Percentiles rank a stretch among this genome's conserved stretches.
These are phyloP conservation scores for Erythrophleum fordii DNA, from an alignment of 306 rosid genomes.

Conservation along the genomic window DNA sequence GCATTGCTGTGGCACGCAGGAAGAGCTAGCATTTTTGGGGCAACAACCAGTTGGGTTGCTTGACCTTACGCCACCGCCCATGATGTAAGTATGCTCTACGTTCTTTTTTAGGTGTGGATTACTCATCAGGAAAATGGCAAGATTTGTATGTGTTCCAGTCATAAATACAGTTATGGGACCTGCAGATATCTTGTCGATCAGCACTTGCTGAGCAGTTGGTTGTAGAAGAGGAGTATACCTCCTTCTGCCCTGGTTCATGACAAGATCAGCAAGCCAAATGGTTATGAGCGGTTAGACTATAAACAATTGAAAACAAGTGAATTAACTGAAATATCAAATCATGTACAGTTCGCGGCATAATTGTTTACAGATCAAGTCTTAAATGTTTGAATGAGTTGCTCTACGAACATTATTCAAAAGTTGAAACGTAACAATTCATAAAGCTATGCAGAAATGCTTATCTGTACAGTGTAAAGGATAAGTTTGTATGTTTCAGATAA, in stretches of 20 bases:
- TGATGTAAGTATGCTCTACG: conserved; percentile 74
- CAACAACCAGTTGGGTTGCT: conserved; percentile 84
- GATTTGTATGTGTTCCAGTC: conserved; percentile 82
- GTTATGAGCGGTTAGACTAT: conserved; percentile 22
- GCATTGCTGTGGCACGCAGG: conserved; percentile 70
- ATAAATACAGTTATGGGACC: conserved; percentile 74
- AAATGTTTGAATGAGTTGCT: neutral
- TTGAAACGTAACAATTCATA: neutral
- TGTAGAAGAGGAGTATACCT: conserved; percentile 74
- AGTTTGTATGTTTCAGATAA: neutral
- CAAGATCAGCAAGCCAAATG: conserved; percentile 38
- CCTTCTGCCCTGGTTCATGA: conserved; percentile 74
- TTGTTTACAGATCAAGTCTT: neutral
- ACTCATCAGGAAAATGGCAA: conserved; percentile 79
- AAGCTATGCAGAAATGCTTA: neutral
- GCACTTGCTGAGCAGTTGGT: conserved; percentile 78
- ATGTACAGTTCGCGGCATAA: neutral
- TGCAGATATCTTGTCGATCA: conserved; percentile 80
- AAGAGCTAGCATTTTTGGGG: conserved; percentile 51
- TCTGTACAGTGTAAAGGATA: neutral
- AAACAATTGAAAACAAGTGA: conserved; percentile 6
- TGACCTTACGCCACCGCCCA: conserved; percentile 91
- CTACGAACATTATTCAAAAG: neutral
- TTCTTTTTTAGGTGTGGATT: conserved; percentile 80
- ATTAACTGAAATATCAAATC: neutral